Conservation (phyloP, 2,329 filamentous ascomycete species). For the Pseudogymnoascus sp. region DNA sequence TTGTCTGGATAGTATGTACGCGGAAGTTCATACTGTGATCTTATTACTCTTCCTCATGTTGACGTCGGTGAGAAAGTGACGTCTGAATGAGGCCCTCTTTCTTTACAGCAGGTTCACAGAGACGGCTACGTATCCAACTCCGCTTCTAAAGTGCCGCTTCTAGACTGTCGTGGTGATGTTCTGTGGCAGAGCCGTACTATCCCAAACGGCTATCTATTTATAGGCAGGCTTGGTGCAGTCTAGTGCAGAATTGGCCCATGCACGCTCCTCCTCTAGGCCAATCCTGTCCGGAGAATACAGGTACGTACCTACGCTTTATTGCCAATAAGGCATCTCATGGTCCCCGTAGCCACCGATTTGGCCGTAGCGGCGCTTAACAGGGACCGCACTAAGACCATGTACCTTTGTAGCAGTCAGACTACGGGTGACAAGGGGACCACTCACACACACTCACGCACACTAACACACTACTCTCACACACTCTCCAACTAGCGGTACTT, state of each 20-base stretch:
- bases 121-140: not conserved
- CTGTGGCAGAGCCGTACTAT: constrained; percentile 6
- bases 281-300: not conserved
- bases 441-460: not conserved
- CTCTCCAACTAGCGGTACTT: not conserved
- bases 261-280: not conserved
- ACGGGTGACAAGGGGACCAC: not conserved
- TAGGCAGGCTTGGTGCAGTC: not conserved
- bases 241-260: not conserved
- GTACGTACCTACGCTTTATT: not conserved
- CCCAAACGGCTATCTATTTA: constrained; percentile 5
- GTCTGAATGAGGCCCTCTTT: not conserved
- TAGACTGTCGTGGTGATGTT: not conserved
- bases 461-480: not conserved
- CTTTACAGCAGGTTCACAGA: not conserved
- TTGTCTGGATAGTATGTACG: not conserved
- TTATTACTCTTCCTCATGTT: not conserved
- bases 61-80: not conserved
- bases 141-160: not conserved
- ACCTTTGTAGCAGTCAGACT: not conserved
- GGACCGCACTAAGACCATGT: constrained; percentile 6
- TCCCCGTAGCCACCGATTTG: not conserved
- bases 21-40: not conserved
- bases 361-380: constrained; percentile 1
- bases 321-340: not conserved